Base-by-base conservation (phyloP, 805 yeast species). In the Blastobotrys americana region DNA sequence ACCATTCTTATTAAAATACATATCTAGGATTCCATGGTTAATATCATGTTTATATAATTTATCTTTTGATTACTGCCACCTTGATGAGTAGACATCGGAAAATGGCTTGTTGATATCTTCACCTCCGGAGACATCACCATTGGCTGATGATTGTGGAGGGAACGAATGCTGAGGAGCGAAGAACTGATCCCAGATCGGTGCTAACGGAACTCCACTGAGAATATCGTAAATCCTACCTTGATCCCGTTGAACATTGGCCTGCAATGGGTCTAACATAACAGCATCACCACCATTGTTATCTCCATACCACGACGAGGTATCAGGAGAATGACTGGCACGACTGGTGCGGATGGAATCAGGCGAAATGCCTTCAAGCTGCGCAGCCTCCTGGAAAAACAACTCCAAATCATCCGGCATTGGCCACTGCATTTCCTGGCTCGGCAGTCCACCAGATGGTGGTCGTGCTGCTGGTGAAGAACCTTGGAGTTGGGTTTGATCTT, bases 121-220 rank as follows among this genome's bases (percentile, higher is more conserved):
- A 25, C 31, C 31, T 13, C 8, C 10, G 10, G 8, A 8, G 13
- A 8, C 13, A 8, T 25, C 10, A 13, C 10, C 13, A 25, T 25
- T 25, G 31, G 31, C 13, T 13, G 31, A 8, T 8, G 8, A 13
- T n/a, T n/a, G n/a, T n/a, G n/a, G n/a, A n/a, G n/a, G n/a, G n/a
- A n/a, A n/a, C n/a, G n/a, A n/a, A 31, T 31, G 17, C 20, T 34
- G 16, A 5, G 40, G 40, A 3, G 60, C 58, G 42, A 58, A 58
- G 39, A 57, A 61, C 46, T 61, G 66, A 37, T 58, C 62, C 66
- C 66, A 61, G 27, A 60, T 61, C 5, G 57, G 53, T 8, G 59
- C 52, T 37, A 60, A 50, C n/a, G 66, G 64, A 13, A 60, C 49
- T 34, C 58, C 64, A 37, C 48, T 48, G 49, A 61, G 62, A 53